These are phyloP conservation scores for Populus pruinosa DNA, from an alignment of 345 rosid species.

Conservation along the genomic window DNA sequence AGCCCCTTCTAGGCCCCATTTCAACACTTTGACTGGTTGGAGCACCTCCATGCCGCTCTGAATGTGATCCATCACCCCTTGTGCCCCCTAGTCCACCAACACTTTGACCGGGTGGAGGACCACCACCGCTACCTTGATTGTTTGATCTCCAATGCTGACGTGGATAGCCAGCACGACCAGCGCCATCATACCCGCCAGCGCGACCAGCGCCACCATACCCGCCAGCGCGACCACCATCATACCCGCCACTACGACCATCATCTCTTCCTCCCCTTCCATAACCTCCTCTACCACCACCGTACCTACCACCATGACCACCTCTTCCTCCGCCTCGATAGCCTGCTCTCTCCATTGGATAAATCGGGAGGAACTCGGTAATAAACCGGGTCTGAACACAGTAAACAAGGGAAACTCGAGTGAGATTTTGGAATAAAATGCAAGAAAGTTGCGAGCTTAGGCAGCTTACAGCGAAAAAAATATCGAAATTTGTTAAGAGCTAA, in stretches of 20 bases:
- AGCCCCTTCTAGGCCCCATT: neutral
- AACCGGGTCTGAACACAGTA: neutral
- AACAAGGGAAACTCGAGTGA: neutral
- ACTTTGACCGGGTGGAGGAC: neutral
- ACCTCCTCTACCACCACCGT: neutral
- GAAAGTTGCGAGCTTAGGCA: neutral
- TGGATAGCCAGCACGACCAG: neutral
- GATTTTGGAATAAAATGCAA: neutral
- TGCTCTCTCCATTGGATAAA: constrained; percentile 50
- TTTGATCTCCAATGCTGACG: neutral
- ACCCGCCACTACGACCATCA: neutral
- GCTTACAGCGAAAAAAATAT: too few relatives aligned
- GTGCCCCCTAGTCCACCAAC: neutral
- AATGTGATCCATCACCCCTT: neutral
- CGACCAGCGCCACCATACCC: neutral
- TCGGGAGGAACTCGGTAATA: constrained; percentile 11
- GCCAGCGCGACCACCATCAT: neutral
- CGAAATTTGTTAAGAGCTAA: too few relatives aligned
- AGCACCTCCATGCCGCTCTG: neutral
- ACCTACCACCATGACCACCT: constrained; percentile 14
- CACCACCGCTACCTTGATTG: neutral
- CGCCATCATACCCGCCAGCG: neutral
- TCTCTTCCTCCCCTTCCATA: neutral
- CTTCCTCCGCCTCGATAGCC: constrained; percentile 15
- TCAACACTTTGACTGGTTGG: neutral